Base-by-base conservation (phyloP, 352 stramenopile genomes). In the Globisporangium barbulae region DNA sequence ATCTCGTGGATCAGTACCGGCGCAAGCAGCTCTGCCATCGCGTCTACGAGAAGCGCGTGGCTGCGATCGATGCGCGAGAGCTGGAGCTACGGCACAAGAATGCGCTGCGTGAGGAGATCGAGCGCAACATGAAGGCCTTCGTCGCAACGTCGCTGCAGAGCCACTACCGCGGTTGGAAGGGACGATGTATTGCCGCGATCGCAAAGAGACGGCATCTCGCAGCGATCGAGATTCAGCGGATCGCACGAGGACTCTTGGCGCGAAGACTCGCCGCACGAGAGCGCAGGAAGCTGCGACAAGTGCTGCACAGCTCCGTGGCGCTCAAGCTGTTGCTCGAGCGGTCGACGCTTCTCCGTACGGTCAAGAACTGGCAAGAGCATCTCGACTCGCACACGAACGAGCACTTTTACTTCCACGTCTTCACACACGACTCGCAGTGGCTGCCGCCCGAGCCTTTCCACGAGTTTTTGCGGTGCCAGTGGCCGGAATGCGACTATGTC, bases 391-490 rank as follows among this genome's bases (percentile, higher is more conserved):
- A 91, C 65, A 94, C 85, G 8, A 90, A 89, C 67, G 85, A 94
- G 68, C 90, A 91, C 72, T 94, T 88, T 61, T 94, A 93, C 74
- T 90, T 93, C 37, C 81, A 94, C 65, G 71, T 90, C 35, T 89
- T 79, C 68, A 87, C 83, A 25, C 78, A 89, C 48, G 85, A 94
- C 63, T 91, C 83, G 52, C 83, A 91, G 65, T 94, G 85, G 85
- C 65, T 78, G 4, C 85, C 85, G 39, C 85, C 85, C 0, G 70
- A 88, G n/a, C 72, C 76, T 4, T 93, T 78, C 53, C 61, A 69
- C 5, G 78, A 83, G 42, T 93, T 92, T 56, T 67, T 93, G 0
- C 25, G 52, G 1, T 94, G 85, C 59, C 75, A 77, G 25, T 94
- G 85, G 83, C 73, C 79, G 0, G 72, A 79, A 0, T 94, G 85